Percentiles rank a stretch among this genome's conserved stretches.
Evolutionary conservation across 225 moss, liverwort and hornwort genomes (phyloP).

Genomic region (Neckera pumila): DNA sequence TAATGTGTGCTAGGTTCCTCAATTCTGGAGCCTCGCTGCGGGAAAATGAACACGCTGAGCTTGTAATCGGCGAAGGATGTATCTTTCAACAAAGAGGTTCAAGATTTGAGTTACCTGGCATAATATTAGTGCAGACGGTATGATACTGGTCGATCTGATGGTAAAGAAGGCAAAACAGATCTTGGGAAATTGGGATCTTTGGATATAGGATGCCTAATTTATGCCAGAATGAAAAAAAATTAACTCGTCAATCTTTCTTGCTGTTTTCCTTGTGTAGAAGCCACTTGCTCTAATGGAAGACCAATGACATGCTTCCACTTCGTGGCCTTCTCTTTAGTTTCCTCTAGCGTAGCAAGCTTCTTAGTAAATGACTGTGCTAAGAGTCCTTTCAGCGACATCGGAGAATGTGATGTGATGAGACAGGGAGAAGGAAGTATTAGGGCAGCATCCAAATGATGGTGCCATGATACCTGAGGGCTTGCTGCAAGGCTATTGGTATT

Average conservation of each 20-base stretch:
- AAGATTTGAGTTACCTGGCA: background rate
- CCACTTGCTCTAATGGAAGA: background rate
- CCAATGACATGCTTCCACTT: background rate
- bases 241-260: background rate
- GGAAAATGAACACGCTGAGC: background rate
- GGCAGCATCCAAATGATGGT: background rate
- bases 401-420: background rate
- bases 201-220: background rate
- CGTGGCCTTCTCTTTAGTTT: background rate
- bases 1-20: background rate
- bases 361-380: background rate
- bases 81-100: background rate
- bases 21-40: background rate
- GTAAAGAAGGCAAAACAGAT: background rate
- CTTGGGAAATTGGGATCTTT: background rate
- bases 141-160: background rate
- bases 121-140: background rate
- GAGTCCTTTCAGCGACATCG: background rate
- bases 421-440: background rate
- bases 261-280: background rate
- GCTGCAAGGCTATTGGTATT: background rate
- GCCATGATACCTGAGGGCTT: background rate
- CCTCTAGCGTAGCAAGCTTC: background rate
- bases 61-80: background rate
- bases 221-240: background rate